Conservation (phyloP, 176 grass and related monocot species). For the Musa schizocarpa region DNA sequence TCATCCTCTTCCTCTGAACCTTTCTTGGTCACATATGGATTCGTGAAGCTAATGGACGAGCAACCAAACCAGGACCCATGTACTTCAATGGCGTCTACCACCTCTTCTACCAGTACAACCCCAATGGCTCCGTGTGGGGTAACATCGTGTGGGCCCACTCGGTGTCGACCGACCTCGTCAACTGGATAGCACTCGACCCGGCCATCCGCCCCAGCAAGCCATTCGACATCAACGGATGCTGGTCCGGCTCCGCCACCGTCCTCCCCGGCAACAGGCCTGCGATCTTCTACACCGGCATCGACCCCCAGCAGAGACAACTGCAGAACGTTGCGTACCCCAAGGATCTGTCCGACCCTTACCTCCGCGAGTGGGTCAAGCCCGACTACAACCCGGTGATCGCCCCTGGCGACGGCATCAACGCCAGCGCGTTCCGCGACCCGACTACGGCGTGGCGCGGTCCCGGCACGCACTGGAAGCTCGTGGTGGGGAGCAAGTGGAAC, state of each 20-base stretch:
- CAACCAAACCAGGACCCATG: conserved; percentile 58
- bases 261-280: conserved; percentile 19
- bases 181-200: conserved; percentile 48
- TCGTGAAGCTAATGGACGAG: too few relatives aligned
- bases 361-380: conserved; percentile 67
- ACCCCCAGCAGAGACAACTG: conserved; percentile 46
- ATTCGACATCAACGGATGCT: conserved; percentile 62
- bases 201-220: conserved; percentile 35
- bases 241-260: conserved; percentile 81
- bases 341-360: conserved; percentile 61
- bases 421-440: conserved; percentile 63
- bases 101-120: conserved; percentile 94
- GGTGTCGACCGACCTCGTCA: conserved; percentile 62
- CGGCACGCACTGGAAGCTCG: conserved; percentile 43
- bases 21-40: too few relatives aligned
- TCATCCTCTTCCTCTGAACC: too few relatives aligned
- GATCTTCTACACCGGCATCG: conserved; percentile 72
- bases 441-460: conserved; percentile 72
- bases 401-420: conserved; percentile 37
- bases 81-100: conserved; percentile 93
- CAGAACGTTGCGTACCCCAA: conserved; percentile 66
- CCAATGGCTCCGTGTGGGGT: conserved; percentile 46
- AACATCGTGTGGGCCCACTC: conserved; percentile 80
- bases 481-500: conserved; percentile 33
- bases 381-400: conserved; percentile 57